Base-by-base conservation (phyloP, 345 rosid species). In the Eucalyptus guilfoylei region DNA sequence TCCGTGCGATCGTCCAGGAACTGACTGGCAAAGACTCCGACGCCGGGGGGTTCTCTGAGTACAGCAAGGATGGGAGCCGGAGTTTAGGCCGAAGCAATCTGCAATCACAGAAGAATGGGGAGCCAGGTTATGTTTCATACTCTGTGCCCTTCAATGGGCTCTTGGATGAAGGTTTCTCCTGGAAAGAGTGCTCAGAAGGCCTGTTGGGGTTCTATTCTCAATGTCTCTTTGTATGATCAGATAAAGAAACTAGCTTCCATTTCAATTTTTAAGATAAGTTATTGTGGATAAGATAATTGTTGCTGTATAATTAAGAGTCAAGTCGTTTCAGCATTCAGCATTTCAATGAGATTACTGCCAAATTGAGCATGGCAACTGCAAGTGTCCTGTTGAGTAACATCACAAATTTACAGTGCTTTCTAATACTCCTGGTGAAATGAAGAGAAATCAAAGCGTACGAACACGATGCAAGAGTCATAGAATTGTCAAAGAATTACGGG, bases 1-100 rank as follows among this genome's bases (percentile, higher is more conserved):
- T 94, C 90, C 90, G 92, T 21, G 90, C 94, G 1, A 91, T 94
- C 7, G 95, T 94, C 88, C 95, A 94, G 81, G 93, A 92, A 88
- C 87, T 94, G 28, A 94, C 95, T 5, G 95, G 95, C 16, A 92
- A 91, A 87, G 83, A 94, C 86, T 93, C 95, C 28, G 72, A 89
- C 4, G 32, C 88, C 24, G 81, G 42, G 14, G 69, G 15, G 12
- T 21, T 58, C 30, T 67, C 47, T n/a, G 88, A 48, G 62, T 44
- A 32, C 54, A 8, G 37, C 14, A 12, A 40, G 7, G 42, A 54
- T 2, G 40, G 30, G 23, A 54, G 50, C 30, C 16, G 15, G 85
- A 42, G 47, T 37, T 40, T 40, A 24, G 85, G 24, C 85, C 15
- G 21, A 7, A 40, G 47, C 12, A 42, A 21, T 76, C 47, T 40